Evolutionary conservation across 2,329 filamentous ascomycete genomes (phyloP).

Genomic region (Aspergillus sp.): DNA sequence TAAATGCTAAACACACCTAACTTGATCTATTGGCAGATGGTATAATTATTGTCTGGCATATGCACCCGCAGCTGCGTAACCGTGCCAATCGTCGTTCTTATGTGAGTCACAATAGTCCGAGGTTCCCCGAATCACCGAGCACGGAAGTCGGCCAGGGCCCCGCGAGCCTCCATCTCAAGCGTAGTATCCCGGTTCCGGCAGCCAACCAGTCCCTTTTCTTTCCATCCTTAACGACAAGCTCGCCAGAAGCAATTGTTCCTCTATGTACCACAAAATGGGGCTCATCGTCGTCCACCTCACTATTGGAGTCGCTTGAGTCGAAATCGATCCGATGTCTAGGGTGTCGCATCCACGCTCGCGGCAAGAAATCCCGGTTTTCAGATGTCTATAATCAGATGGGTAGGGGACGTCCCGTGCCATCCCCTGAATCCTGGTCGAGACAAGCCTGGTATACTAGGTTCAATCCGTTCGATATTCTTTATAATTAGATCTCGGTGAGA

Average conservation of each 20-base stretch:
- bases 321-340: not conserved
- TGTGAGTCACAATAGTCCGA: not conserved
- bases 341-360: not conserved
- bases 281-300: not conserved
- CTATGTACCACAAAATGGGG: not conserved
- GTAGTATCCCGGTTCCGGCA: not conserved
- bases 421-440: not conserved
- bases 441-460: not conserved
- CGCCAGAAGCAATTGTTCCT: not conserved
- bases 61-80: not conserved
- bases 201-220: not conserved
- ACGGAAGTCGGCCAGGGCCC: not conserved
- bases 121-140: slow-evolving; percentile 1
- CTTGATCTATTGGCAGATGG: too few species aligned
- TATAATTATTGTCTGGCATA: not conserved
- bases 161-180: not conserved
- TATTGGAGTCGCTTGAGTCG: not conserved
- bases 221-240: not conserved
- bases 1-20: too few species aligned
- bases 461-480: not conserved
- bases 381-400: not conserved
- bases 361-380: not conserved
- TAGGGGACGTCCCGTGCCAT: not conserved
- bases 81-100: not conserved
- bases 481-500: not conserved